Base-by-base conservation (phyloP, 2,329 filamentous ascomycete genomes). In the Beauveria rudraprayagi region DNA sequence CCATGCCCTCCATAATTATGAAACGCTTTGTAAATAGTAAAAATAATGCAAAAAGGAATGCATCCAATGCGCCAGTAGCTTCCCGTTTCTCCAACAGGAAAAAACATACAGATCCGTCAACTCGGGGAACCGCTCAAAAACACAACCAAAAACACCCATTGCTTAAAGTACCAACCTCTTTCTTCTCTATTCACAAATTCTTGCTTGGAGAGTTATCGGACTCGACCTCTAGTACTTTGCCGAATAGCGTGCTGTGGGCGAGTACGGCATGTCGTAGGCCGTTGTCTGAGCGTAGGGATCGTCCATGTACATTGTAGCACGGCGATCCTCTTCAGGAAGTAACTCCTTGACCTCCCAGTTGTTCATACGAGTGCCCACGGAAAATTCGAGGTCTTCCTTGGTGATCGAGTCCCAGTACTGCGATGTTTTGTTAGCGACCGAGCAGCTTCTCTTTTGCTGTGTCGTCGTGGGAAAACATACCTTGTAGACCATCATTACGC, bases 401-500 rank as follows among this genome's bases (percentile, higher is more conserved):
- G 94, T 99, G 74, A 99, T 99, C 17, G 92, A 97, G 72, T 99
- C 94, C 94, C 94, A 99, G 80, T 96, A 99, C 92, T 94, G 67
- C 59, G 62, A 62, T 10, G 28, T 26, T 44, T 22, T 34, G 56
- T 62, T 41, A 60, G 50, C 28, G 11, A 43, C 43, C 10, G n/a
- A 19, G n/a, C 11, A 19, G 9, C 30, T 16, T 7, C 30, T 30
- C 8, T 19, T 11, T 14, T 26, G 34, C 17, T 9, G n/a, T 41
- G 22, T 30, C 9, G 9, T 37, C 11, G 4, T 11, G 3, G 8
- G n/a, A 48, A 40, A 46, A 55, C 76, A 58, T 76, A 82, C 91
- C 88, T 99, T 99, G 83, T 99, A 99, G 43, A 99, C 87, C 94
- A 97, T 99, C 94, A 99, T 99, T 63, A 99, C 93, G 14, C 87